Base-by-base conservation (phyloP, 1,284 basidiomycete species). In the Waitea zeae region DNA sequence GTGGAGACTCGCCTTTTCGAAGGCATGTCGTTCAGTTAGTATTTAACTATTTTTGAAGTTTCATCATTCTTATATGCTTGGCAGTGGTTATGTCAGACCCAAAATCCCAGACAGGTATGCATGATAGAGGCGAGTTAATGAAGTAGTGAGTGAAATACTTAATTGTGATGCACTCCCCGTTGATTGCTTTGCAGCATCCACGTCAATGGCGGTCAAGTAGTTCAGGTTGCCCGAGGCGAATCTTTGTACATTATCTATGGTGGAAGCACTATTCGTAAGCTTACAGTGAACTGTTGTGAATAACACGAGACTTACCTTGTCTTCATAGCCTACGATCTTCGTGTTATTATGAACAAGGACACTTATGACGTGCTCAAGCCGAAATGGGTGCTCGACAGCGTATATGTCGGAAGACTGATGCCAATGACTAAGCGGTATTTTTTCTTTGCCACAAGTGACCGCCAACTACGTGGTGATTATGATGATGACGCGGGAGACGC, bases 351-450 rank as follows among this genome's bases (percentile, higher is more conserved):
- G 38, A 58, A 78, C 41, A 78, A 78, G 46, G 70, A 60, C 3
- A 55, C 58, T 1, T 54, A 70, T 38, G 80, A 86, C 46, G 67
- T 92, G 33, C 57, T 93, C 37, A 73, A 65, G 36, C 83, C 89
- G 0, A 56, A 66, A 20, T 95, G 88, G 87, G 61, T 95, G 33
- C 50, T 64, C 30, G 82, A 88, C 46, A 87, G 76, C n/a, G 63
- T 90, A 30, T 58, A 64, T 3, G 56, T 61, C 19, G 63, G 61
- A 12, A 54, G 64, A 36, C 53, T 62, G 12, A 49, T 74, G 11
- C 75, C 83, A 0, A 51, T 88, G 31, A 60, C 57, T 22, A 73
- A 76, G 50, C 79, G 70, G 83, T 89, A 47, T 31, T 22, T 26
- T 20, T 5, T 19, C 33, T 33, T 15, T 24, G 29, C 14, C 37